These are phyloP conservation scores for Bruguiera gymnorhiza DNA, from an alignment of 345 rosid species.

Conservation along the genomic window DNA sequence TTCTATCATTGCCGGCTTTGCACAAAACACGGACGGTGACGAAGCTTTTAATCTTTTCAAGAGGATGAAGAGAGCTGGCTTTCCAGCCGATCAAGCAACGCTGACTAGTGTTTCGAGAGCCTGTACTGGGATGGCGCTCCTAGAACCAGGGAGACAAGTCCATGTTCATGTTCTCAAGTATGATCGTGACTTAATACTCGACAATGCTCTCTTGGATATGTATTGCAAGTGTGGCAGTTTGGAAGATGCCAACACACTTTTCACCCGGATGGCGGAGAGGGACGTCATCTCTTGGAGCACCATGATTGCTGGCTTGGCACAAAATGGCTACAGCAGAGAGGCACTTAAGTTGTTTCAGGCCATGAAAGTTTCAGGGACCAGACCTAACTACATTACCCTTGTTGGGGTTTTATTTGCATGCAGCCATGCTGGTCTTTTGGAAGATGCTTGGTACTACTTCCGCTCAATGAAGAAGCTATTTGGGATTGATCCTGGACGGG, in stretches of 20 bases:
- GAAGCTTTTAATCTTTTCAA: slow-evolving; percentile 57
- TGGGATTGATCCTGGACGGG: slow-evolving; percentile 60
- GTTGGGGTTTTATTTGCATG: slow-evolving; percentile 72
- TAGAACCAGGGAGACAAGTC: slow-evolving; percentile 64
- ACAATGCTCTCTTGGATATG: slow-evolving; percentile 72
- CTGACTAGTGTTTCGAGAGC: slow-evolving; percentile 67
- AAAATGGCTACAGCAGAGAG: slow-evolving; percentile 64
- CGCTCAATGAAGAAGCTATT: slow-evolving; percentile 56
- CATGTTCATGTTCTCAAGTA: slow-evolving; percentile 66
- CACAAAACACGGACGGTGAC: slow-evolving; percentile 57
- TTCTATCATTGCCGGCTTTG: slow-evolving; percentile 65
- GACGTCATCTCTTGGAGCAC: slow-evolving; percentile 84
- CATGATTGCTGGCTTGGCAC: slow-evolving; percentile 70
- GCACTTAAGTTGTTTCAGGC: slow-evolving; percentile 48
- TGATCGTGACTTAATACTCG: slow-evolving; percentile 57
- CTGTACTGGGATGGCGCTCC: slow-evolving; percentile 53
- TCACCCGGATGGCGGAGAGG: slow-evolving; percentile 44
- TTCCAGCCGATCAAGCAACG: slow-evolving; percentile 48
- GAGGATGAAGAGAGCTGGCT: slow-evolving; percentile 58
- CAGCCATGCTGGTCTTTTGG: slow-evolving; percentile 64
- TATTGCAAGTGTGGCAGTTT: slow-evolving; percentile 70
- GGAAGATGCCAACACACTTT: slow-evolving; percentile 52
- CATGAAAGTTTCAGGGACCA: slow-evolving; percentile 48
- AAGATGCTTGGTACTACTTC: slow-evolving; percentile 59
- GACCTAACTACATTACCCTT: slow-evolving; percentile 60